Base-by-base conservation (phyloP, 1,284 basidiomycete species). In the Boletus semigastroideus region DNA sequence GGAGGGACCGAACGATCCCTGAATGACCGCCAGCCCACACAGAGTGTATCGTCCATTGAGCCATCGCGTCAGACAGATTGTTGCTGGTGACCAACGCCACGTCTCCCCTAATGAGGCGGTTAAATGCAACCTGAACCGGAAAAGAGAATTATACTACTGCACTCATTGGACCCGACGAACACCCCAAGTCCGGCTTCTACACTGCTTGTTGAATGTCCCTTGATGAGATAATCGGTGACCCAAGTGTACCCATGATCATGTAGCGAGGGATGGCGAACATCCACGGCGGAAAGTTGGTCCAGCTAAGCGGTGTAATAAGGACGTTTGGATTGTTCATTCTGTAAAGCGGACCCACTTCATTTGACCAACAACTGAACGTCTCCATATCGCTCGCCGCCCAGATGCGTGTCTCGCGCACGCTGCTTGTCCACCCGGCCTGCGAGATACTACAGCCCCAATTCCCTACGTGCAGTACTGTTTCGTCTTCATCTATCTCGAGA, bases 301-400 rank as follows among this genome's bases (percentile, higher is more conserved):
- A 86, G 72, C 84, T 86, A 48, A 34, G 19, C 16, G 45, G 41
- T 48, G 27, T 30, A 27, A 44, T 54, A 19, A 53, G 47, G 11
- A 41, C 25, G 8, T 1, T 19, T 42, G 25, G 17, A 28, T 14
- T 5, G 8, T 19, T 38, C 22, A n/a, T 51, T 46, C 33, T 22
- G 19, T 17, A 49, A 47, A 48, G 37, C 20, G 31, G 16, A 57
- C 69, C 31, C 55, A 86, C 88, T 72, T 92, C 86, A 36, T 69
- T 69, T 12, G 82, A 80, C 90, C 89, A 92, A 19, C 79, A 74
- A 56, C 86, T 85, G 60, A 90, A 86, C 0, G 89, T 91, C 66
- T 92, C 89, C 89, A 92, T 92, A 67, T 92, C 90, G 56, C 87
- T 90, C 3, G 78, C 76, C 19, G 84, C 84, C 89, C 89, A 92